Percentiles rank a stretch among this genome's conserved stretches.
These are phyloP conservation scores for Chrysosporium queenslandicum DNA, from an alignment of 2,329 filamentous ascomycete species.

Conservation along the genomic window DNA sequence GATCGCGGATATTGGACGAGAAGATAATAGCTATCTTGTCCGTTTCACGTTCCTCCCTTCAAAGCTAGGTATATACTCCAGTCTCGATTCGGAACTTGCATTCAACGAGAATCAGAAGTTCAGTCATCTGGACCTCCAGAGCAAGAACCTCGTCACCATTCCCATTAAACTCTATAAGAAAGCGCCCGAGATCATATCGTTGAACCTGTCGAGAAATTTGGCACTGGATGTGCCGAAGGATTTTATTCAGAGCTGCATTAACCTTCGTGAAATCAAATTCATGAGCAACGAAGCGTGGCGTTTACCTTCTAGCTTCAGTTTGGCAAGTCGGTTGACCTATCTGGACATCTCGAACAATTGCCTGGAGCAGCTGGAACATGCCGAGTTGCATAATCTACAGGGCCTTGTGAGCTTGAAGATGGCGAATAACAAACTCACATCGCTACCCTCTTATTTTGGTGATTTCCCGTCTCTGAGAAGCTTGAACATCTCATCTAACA, in stretches of 20 bases:
- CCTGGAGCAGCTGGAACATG: slow-evolving; percentile 75
- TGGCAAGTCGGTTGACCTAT: slow-evolving; percentile 72
- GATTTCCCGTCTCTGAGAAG: slow-evolving; percentile 69
- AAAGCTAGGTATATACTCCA: slow-evolving; percentile 69
- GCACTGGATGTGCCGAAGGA: slow-evolving; percentile 89
- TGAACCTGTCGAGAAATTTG: slow-evolving; percentile 87
- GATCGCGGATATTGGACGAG: slow-evolving; percentile 85
- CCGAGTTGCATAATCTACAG: slow-evolving; percentile 63
- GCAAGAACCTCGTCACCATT: slow-evolving; percentile 84
- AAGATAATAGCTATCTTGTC: slow-evolving; percentile 95
- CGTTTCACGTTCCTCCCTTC: slow-evolving; percentile 90
- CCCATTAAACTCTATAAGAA: slow-evolving; percentile 90
- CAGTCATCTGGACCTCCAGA: slow-evolving; percentile 84
- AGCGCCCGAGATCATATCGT: slow-evolving; percentile 80
- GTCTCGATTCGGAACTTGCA: slow-evolving; percentile 64
- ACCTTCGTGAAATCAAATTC: slow-evolving; percentile 89
- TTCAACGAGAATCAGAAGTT: slow-evolving; percentile 79
- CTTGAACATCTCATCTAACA: slow-evolving; percentile 89
- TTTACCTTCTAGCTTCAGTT: slow-evolving; percentile 70
- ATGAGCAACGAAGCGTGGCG: slow-evolving; percentile 86
- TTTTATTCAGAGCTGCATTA: slow-evolving; percentile 87
- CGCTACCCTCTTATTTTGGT: slow-evolving; percentile 71
- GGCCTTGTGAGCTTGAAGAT: slow-evolving; percentile 81
- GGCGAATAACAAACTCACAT: slow-evolving; percentile 79
- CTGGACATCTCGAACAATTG: slow-evolving; percentile 93